Conservation (phyloP, 1,284 basidiomycete genomes). For the Pseudozyma tsukubaensis region DNA sequence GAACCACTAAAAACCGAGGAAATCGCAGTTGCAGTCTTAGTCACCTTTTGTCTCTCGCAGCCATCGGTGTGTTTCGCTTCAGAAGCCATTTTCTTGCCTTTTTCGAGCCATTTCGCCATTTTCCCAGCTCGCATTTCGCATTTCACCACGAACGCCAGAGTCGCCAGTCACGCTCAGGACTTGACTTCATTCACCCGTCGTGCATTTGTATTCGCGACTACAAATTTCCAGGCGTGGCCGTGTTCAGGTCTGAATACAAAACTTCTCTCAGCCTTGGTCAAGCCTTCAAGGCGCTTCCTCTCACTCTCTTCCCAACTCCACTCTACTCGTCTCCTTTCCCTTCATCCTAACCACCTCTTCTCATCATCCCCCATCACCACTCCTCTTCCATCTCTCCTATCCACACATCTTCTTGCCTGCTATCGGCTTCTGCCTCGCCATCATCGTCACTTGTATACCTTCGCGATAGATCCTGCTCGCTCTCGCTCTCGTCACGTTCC, state of each 20-base stretch:
- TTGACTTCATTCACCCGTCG: conserved; percentile 25
- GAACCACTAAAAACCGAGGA: conserved; percentile 1
- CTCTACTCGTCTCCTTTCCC: conserved; percentile 8
- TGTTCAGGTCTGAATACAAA: conserved; percentile 21
- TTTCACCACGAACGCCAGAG: conserved; percentile 34
- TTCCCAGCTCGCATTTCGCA: not conserved
- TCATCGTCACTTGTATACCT: conserved; percentile 8
- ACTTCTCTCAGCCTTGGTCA: conserved; percentile 1
- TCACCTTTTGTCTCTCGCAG: conserved; percentile 2
- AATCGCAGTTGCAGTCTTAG: conserved; percentile 19
- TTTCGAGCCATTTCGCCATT: conserved; percentile 1
- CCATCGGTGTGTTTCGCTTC: too few relatives aligned
- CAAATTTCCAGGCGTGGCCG: conserved; percentile 10
- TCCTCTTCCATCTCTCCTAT: conserved; percentile 1
- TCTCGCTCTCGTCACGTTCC: conserved; percentile 3
- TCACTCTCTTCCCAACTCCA: not conserved
- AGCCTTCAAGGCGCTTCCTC: conserved; percentile 1
- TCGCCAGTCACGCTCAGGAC: conserved; percentile 34
- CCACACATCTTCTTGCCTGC: conserved; percentile 8
- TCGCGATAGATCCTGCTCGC: not conserved
- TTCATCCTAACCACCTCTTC: not conserved
- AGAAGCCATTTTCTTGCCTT: not conserved
- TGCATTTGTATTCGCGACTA: conserved; percentile 26
- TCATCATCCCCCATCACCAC: conserved; percentile 13
- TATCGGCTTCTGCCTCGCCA: conserved; percentile 8